These are phyloP conservation scores for Chlamydomonas sp. DNA, from an alignment of 139 green algal genomes.

Conservation along the genomic window DNA sequence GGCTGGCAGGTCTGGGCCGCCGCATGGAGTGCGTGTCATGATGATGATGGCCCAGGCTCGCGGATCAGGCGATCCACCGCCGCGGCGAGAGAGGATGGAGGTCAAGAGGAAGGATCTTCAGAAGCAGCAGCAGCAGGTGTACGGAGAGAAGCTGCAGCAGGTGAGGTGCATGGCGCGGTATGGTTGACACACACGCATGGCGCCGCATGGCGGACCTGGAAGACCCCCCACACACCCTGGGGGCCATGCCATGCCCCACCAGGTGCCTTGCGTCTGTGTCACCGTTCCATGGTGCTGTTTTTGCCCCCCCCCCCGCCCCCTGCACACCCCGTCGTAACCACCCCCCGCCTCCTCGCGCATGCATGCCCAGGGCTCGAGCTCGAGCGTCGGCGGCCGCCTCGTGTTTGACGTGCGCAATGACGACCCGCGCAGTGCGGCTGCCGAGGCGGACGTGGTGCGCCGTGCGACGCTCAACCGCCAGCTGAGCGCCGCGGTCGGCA, in stretches of 20 bases:
- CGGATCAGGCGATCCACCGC: too few species aligned
- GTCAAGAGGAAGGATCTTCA: conserved; percentile 13
- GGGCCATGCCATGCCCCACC: too few species aligned
- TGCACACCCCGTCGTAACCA: too few species aligned
- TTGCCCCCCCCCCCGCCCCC: too few species aligned
- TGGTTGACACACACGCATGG: too few species aligned
- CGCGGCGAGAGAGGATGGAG: neutral
- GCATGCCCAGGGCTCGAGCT: conserved; percentile 4
- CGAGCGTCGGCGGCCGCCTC: neutral
- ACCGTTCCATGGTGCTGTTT: too few species aligned
- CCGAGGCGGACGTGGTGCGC: neutral
- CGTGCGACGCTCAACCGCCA: neutral
- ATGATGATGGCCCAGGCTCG: too few species aligned
- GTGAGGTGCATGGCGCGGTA: conserved; percentile 2
- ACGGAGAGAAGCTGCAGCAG: conserved; percentile 4
- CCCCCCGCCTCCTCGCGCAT: neutral
- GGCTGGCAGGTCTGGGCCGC: too few species aligned
- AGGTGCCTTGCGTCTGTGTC: too few species aligned
- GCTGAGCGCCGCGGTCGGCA: neutral
- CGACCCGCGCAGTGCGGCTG: neutral
- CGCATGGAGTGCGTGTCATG: too few species aligned
- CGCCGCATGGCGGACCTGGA: too few species aligned
- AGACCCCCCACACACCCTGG: too few species aligned
- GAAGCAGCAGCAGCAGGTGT: conserved; percentile 10
- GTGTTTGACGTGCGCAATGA: conserved; percentile 1